Evolutionary conservation across 1,284 basidiomycete genomes (phyloP).

Genomic region (Tilletia walkeri): DNA sequence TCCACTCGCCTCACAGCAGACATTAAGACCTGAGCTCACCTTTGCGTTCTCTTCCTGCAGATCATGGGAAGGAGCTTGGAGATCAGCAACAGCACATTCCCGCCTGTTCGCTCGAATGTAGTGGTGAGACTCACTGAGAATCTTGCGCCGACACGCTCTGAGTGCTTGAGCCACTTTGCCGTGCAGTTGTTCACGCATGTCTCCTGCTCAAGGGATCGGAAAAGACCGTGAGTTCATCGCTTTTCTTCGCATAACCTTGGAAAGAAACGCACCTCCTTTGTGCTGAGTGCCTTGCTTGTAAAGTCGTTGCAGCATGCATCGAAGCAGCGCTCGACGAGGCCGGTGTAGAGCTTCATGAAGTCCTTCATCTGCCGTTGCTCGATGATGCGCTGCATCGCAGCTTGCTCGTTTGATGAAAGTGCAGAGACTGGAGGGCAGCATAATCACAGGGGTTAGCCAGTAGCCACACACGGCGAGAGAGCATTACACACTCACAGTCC

Average conservation of each 20-base stretch:
- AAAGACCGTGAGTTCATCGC: not conserved
- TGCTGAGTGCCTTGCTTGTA: slow-evolving; percentile 85
- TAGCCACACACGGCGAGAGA: no score
- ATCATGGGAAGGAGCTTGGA: not conserved
- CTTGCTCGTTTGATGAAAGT: slow-evolving; percentile 48
- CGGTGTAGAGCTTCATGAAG: slow-evolving; percentile 93
- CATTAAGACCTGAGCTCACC: slow-evolving; percentile 12
- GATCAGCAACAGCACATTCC: not conserved
- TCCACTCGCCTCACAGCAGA: not conserved
- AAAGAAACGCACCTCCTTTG: slow-evolving; percentile 73
- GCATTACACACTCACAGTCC: slow-evolving; percentile 24
- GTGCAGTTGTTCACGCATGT: slow-evolving; percentile 66
- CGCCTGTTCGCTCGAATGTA: not conserved
- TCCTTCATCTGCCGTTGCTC: slow-evolving; percentile 82
- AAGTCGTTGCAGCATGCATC: slow-evolving; percentile 93
- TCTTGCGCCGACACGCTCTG: slow-evolving; percentile 85
- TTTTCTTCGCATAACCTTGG: not conserved
- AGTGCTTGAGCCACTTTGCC: slow-evolving; percentile 97
- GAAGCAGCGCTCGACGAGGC: slow-evolving; percentile 93
- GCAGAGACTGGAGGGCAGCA: slow-evolving; percentile 39
- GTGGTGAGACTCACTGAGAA: slow-evolving; percentile 59
- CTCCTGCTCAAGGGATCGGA: slow-evolving; percentile 54
- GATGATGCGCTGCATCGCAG: slow-evolving; percentile 51
- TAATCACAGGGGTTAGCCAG: not conserved
- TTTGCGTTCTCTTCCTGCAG: slow-evolving; percentile 42